Percentiles rank a stretch among this genome's conserved stretches.
These are phyloP conservation scores for Aegilops speltoides DNA, from an alignment of 176 grass and related monocot species.

Conservation along the genomic window DNA sequence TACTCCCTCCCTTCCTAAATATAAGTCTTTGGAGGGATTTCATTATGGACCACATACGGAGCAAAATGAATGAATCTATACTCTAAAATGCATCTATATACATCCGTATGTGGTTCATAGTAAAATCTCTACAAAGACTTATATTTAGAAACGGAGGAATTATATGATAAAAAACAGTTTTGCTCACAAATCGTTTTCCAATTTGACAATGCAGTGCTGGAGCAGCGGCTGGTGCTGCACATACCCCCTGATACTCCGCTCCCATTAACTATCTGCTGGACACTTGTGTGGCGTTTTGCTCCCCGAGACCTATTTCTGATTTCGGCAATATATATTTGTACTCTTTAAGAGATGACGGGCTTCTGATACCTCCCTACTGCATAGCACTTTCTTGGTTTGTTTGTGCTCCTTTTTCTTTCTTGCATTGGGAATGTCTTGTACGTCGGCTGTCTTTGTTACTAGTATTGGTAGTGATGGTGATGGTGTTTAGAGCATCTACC, in stretches of 20 bases:
- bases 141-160: too few species aligned
- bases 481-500: too few species aligned
- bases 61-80: too few species aligned
- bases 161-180: background rate
- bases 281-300: background rate
- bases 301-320: background rate
- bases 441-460: background rate
- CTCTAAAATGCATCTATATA: too few species aligned
- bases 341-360: background rate
- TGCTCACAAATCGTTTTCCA: constrained; percentile 23
- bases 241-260: constrained; percentile 80
- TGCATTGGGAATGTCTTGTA: background rate
- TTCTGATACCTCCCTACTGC: background rate
- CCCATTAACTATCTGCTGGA: constrained; percentile 35
- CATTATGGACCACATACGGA: too few species aligned
- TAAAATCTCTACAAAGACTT: too few species aligned
- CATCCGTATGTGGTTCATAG: too few species aligned
- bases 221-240: constrained; percentile 94
- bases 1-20: too few species aligned
- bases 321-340: background rate
- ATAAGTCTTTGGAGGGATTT: too few species aligned
- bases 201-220: constrained; percentile 70
- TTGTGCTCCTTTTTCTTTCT: background rate
- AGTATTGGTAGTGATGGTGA: background rate
- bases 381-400: background rate